Evolutionary conservation across 805 yeast genomes (phyloP).

Genomic region (Saccharomyces kudriavzevii): DNA sequence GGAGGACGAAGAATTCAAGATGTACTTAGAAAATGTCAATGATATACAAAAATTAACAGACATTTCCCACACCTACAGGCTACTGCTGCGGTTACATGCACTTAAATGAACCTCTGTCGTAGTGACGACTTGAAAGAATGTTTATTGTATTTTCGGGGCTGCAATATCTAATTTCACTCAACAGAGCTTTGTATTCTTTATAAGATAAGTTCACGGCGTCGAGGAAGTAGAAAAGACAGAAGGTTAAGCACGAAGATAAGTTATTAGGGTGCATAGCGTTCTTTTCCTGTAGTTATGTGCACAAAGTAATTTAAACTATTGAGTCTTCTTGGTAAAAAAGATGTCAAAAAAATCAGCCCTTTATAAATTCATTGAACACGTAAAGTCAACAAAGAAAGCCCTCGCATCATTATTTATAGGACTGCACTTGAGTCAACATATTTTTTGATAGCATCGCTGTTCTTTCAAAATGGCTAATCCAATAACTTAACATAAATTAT

Average conservation of each 20-base stretch:
- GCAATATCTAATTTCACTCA: neutral
- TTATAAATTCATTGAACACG: too few species aligned
- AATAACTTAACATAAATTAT: too few species aligned
- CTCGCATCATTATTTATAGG: too few species aligned
- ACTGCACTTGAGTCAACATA: too few species aligned
- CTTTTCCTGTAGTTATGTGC: too few species aligned
- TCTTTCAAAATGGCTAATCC: too few species aligned
- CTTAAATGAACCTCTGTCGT: neutral
- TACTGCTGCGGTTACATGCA: neutral
- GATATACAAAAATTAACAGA: slow-evolving; percentile 16
- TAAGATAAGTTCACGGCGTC: neutral
- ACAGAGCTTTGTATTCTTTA: neutral
- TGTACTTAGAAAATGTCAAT: slow-evolving; percentile 13
- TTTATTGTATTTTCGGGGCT: too few species aligned
- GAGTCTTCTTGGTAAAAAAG: too few species aligned
- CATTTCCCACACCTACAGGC: slow-evolving; percentile 14
- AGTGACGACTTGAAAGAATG: neutral
- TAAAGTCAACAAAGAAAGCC: too few species aligned
- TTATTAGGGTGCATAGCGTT: neutral
- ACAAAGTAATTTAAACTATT: too few species aligned
- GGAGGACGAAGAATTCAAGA: slow-evolving; percentile 18
- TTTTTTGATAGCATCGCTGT: too few species aligned
- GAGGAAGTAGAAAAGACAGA: neutral
- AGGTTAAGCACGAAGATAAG: neutral
- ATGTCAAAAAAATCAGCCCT: too few species aligned